Percentiles rank a stretch among this genome's conserved stretches.
Conservation (phyloP, 345 rosid genomes). For the Arabidopsis thaliana region DNA sequence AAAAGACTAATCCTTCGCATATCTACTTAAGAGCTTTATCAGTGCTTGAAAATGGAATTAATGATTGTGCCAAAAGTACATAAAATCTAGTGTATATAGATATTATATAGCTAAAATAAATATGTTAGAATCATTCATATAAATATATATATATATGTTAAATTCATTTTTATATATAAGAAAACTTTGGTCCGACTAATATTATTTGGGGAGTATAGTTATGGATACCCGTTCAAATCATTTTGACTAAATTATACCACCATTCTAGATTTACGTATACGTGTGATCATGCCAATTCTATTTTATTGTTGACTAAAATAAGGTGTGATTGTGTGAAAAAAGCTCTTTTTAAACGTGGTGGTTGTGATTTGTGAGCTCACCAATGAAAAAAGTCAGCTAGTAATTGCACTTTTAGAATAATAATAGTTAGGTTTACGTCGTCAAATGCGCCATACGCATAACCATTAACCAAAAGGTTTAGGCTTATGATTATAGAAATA, state of each 20-base stretch:
- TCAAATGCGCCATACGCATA: slow-evolving; percentile 27
- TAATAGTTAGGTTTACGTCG: slow-evolving; percentile 30
- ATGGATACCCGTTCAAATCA: too few relatives aligned
- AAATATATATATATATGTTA: too few relatives aligned
- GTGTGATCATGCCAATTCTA: background rate
- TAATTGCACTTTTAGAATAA: slow-evolving; percentile 39
- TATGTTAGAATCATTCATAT: too few relatives aligned
- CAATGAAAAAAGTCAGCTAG: slow-evolving; percentile 36
- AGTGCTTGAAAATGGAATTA: slow-evolving; percentile 4
- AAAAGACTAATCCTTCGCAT: background rate
- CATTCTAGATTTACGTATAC: background rate
- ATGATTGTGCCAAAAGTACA: slow-evolving; percentile 17
- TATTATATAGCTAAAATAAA: too few relatives aligned
- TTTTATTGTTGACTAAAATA: slow-evolving; percentile 6
- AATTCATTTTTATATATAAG: too few relatives aligned
- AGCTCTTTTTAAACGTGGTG: slow-evolving; percentile 13
- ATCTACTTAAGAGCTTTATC: slow-evolving; percentile 4
- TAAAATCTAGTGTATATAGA: background rate
- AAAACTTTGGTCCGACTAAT: too few relatives aligned
- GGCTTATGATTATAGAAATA: slow-evolving; percentile 22
- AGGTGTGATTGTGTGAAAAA: background rate
- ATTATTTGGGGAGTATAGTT: too few relatives aligned
- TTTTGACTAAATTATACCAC: background rate
- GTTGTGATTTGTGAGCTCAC: slow-evolving; percentile 31
- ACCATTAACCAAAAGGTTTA: slow-evolving; percentile 20